Evolutionary conservation across 441 rosid genomes (phyloP).

Genomic region (Adansonia madagascariensis): DNA sequence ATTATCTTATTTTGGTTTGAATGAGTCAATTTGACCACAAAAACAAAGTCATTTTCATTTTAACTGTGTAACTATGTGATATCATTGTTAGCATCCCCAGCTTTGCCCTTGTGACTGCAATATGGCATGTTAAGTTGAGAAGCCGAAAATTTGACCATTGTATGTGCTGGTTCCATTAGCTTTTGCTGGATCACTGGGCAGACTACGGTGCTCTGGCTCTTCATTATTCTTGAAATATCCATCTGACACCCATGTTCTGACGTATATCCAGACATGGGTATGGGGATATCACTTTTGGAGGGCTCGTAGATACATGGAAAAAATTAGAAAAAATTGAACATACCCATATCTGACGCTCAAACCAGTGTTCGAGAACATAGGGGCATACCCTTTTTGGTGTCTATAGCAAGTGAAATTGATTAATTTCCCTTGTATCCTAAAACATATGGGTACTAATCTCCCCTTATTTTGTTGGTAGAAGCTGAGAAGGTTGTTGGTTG

Average conservation of each 20-base stretch:
- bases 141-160: not conserved
- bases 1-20: not conserved
- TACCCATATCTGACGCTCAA: no score
- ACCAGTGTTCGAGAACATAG: no score
- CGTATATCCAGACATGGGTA: no score
- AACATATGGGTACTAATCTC: not conserved
- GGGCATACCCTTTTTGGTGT: no score
- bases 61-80: not conserved
- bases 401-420: not conserved
- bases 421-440: not conserved
- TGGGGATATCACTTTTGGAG: no score
- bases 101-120: constrained; percentile 17
- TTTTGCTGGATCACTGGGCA: constrained; percentile 3
- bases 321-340: no score
- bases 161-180: not conserved
- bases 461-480: constrained; percentile 51
- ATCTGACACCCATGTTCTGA: no score
- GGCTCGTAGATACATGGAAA: no score
- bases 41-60: constrained; percentile 11
- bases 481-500: constrained; percentile 95
- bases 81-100: not conserved
- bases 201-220: no score
- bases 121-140: constrained; percentile 12
- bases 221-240: no score
- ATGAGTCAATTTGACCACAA: constrained; percentile 10